Evolutionary conservation across 2,329 filamentous ascomycete species (phyloP), one percentile per base, ranked within the genome.

Genomic region (Ploettnerulaceae sp.): DNA sequence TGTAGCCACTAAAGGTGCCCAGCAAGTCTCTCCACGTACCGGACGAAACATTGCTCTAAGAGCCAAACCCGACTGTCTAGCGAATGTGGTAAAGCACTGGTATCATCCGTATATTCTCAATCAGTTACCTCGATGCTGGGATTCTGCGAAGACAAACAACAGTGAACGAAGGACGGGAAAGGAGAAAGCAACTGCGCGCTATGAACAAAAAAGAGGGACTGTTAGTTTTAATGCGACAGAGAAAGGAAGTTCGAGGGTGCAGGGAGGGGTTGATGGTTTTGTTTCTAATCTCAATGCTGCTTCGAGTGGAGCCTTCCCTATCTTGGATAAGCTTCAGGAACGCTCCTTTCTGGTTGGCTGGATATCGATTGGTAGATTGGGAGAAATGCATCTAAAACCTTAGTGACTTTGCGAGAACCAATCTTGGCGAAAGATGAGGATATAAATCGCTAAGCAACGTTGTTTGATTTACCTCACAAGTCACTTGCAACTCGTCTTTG

Each of bases 1-100:
- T n/a, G 34, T 37, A 24, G 31, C 32, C 25, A 29, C 26, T 20
- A 38, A 26, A 12, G 21, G 8, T 34, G 81, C 82, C 17, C 75
- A 84, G 39, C 85, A 28, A 15, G 15, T 12, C 8, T 4, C 9
- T 32, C 14, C 26, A 32, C 43, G 14, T 46, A 46, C 43, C 43
- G 28, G 5, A 22, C 35, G 43, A 46, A 46, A 46, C 43, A 46
- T 45, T 6, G 34, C 21, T 17, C 12, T 24, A 15, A 24, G n/a
- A n/a, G n/a, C n/a, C n/a, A n/a, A 32, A 32, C 28, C 22, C n/a
- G 11, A 36, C 32, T 12, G 9, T 15, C 8, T 14, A 35, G 29
- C 32, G 28, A 8, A 3, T 18, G 14, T 28, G 20, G 15, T 9
- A 29, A 40, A 21, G 37, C 31, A 29, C n/a, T n/a, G n/a, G n/a